Percentiles rank a stretch among this genome's conserved stretches.
Evolutionary conservation across 2,329 filamentous ascomycete species (phyloP).

Genomic region (Xenosphaeropsis pyriputrescens): DNA sequence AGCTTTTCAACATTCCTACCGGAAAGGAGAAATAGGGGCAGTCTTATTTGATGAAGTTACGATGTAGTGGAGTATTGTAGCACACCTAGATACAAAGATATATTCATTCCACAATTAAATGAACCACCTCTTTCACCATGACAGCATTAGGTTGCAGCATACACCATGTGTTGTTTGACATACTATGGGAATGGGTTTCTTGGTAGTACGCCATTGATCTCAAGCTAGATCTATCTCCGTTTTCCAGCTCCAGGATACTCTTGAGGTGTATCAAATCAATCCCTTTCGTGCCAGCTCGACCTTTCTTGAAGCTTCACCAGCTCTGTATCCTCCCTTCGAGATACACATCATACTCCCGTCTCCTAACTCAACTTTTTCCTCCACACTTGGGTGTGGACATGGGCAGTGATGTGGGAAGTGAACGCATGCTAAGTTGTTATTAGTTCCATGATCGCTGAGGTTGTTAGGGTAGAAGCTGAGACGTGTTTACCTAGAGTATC

Average conservation of each 20-base stretch:
- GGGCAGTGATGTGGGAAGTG: constrained; percentile 96
- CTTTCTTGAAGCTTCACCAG: constrained; percentile 58
- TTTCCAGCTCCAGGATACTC: too few species aligned
- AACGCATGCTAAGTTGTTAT: constrained; percentile 53
- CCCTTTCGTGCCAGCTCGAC: constrained; percentile 71
- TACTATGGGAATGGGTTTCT: too few species aligned
- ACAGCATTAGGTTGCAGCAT: too few species aligned
- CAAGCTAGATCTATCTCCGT: too few species aligned
- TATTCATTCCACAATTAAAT: too few species aligned
- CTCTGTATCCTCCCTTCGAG: constrained; percentile 61
- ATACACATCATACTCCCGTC: constrained; percentile 62
- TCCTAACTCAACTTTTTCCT: constrained; percentile 64
- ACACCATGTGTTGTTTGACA: too few species aligned
- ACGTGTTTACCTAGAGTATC: constrained; percentile 50
- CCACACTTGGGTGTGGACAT: constrained; percentile 62
- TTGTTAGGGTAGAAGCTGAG: too few species aligned
- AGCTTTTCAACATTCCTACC: constrained; percentile 58
- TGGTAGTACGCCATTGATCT: too few species aligned
- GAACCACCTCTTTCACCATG: too few species aligned
- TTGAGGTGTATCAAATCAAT: constrained; percentile 33
- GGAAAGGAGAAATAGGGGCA: constrained; percentile 31
- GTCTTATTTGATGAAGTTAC: neutral
- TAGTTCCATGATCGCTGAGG: too few species aligned
- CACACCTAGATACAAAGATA: too few species aligned
- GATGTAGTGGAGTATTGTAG: too few species aligned